phyloP scores from a whole-genome alignment of 805 yeast genomes.

The Maudiozyma turicensis region DNA sequence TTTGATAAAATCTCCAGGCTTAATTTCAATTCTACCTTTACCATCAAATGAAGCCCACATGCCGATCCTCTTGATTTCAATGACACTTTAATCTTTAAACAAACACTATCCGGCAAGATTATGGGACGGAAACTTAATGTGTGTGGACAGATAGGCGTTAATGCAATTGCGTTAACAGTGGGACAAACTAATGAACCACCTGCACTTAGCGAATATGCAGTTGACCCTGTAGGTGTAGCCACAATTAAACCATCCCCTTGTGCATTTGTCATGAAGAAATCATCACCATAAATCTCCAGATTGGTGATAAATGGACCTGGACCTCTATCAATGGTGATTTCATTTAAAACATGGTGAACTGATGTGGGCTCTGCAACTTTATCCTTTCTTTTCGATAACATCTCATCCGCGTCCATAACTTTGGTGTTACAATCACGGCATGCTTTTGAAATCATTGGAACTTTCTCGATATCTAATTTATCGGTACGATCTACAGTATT shows the following conservation, averaged over 20 bases:
- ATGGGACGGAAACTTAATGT: conserved; percentile 89
- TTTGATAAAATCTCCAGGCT: conserved; percentile 76
- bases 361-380: conserved; percentile 30
- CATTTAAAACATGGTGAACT: conserved; percentile 73
- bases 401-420: too few species aligned
- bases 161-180: conserved; percentile 81
- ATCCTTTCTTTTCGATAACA: too few species aligned
- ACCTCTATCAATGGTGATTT: conserved; percentile 85
- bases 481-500: background rate
- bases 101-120: conserved; percentile 87
- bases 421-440: too few species aligned
- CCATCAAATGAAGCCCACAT: conserved; percentile 98
- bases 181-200: conserved; percentile 96
- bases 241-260: conserved; percentile 91
- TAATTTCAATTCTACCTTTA: conserved; percentile 69
- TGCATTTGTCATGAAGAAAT: conserved; percentile 72
- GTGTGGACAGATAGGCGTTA: conserved; percentile 95
- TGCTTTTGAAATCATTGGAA: too few species aligned
- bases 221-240: conserved; percentile 94
- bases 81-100: conserved; percentile 73
- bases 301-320: conserved; percentile 88
- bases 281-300: conserved; percentile 84
- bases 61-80: conserved; percentile 77
- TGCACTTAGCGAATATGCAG: conserved; percentile 90
- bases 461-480: conserved; percentile 16